phyloP scores from a whole-genome alignment of 768 basidiomycete genomes.

The Tephrocybe sp. region DNA sequence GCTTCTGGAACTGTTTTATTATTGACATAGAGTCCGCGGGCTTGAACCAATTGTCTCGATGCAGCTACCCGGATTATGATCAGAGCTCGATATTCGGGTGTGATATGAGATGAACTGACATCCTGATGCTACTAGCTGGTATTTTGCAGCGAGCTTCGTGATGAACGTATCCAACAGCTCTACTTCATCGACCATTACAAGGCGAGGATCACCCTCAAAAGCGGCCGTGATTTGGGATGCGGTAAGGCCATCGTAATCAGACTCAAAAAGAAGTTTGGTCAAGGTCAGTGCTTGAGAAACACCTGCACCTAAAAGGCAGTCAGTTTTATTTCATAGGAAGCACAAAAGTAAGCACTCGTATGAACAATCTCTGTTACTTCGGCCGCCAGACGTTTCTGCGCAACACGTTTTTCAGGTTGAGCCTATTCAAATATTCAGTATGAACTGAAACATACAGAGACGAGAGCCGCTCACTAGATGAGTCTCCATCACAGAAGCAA shows the following conservation, averaged over 20 bases:
- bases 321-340: neutral
- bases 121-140: slow-evolving; percentile 60
- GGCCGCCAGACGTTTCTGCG: slow-evolving; percentile 47
- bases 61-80: slow-evolving; percentile 44
- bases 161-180: slow-evolving; percentile 56
- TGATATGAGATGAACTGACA: slow-evolving; percentile 42
- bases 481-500: slow-evolving; percentile 50
- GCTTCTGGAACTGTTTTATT: slow-evolving; percentile 52
- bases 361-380: slow-evolving; percentile 58
- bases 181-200: slow-evolving; percentile 46
- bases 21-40: slow-evolving; percentile 75
- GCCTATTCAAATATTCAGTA: slow-evolving; percentile 20
- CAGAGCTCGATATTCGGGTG: neutral
- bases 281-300: slow-evolving; percentile 38
- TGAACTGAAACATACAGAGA: neutral
- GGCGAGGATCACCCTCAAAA: slow-evolving; percentile 62
- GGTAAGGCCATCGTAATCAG: slow-evolving; percentile 43
- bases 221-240: slow-evolving; percentile 58
- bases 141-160: slow-evolving; percentile 56
- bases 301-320: slow-evolving; percentile 31
- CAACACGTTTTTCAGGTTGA: slow-evolving; percentile 42
- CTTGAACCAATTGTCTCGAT: slow-evolving; percentile 57
- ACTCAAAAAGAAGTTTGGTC: slow-evolving; percentile 43
- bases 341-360: slow-evolving; percentile 23
- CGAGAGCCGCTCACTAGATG: slow-evolving; percentile 51